Evolutionary conservation across 257 asterid genomes (phyloP).

Genomic region (Nicotiana obtusifolia): DNA sequence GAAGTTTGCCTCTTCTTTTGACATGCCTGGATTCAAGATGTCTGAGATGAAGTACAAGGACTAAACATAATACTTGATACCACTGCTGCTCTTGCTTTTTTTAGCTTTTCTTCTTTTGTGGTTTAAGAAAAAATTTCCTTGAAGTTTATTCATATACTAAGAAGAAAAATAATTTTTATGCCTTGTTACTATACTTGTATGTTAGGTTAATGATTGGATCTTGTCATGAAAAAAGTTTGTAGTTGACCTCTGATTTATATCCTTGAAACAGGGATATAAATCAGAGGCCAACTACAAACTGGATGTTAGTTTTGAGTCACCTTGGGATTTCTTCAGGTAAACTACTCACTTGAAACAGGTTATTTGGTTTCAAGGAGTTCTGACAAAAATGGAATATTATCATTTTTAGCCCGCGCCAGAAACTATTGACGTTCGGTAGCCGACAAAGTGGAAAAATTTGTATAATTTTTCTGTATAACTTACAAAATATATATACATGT

Average conservation of each 20-base stretch:
- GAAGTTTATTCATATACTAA: neutral
- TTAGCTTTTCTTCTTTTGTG: neutral
- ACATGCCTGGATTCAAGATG: conserved; percentile 91
- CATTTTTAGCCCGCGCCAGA: too few relatives aligned
- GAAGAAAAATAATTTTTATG: neutral
- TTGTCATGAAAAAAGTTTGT: conserved; percentile 1
- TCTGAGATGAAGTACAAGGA: conserved; percentile 91
- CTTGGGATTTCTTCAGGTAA: too few relatives aligned
- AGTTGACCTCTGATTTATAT: neutral
- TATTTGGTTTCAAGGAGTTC: neutral
- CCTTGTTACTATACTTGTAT: neutral
- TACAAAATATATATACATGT: too few relatives aligned
- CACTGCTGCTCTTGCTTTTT: neutral
- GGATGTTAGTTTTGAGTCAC: too few relatives aligned
- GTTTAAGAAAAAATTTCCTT: neutral
- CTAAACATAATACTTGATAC: conserved; percentile 18
- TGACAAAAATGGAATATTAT: too few relatives aligned
- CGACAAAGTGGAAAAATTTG: too few relatives aligned
- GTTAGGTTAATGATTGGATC: neutral
- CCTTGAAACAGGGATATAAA: too few relatives aligned
- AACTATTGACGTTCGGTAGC: too few relatives aligned
- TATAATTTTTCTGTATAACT: too few relatives aligned
- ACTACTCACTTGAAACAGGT: too few relatives aligned
- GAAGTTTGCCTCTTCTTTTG: conserved; percentile 70
- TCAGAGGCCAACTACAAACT: too few relatives aligned